Base-by-base conservation (phyloP, 148 eudicot species). In the Rhododendron molle region DNA sequence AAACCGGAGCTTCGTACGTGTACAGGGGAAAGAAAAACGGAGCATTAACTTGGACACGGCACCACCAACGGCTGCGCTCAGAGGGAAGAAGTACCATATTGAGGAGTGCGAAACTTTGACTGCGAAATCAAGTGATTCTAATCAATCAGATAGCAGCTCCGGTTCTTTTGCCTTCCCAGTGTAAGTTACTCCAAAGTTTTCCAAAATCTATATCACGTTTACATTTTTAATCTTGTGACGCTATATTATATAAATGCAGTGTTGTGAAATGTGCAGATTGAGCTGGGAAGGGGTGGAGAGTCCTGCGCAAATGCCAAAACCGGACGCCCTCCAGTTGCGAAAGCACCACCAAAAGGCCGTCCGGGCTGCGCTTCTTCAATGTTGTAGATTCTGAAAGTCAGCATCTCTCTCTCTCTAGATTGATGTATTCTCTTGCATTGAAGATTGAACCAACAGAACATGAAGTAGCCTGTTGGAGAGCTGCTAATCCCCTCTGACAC, bases 81-180 rank as follows among this genome's bases (percentile, higher is more conserved):
- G 88, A 83, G 82, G 83, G 90, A 76, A 79, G 77, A 83, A n/a
- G n/a, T n/a, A 80, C 69, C 83, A 86, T 82, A 76, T 49, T 81
- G 83, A 82, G 23, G 88, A 67, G 78, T 79, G 86, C 28, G 76
- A 85, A 85, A 83, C 46, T 56, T 32, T 74, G 88, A 88, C 92
- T 65, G 89, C 85, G 69, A 88, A 91, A 74, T 89, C 91, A 56
- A 88, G 88, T 58, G 87, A 86, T 49, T 91, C 94, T 62, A 85
- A 84, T 85, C 73, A 82, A 44, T 90, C 95, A 3, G 83, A 81
- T 72, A 86, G 81, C 60, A 91, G 93, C 86, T 78, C 91, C 43
- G 83, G 89, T 84, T 94, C 97, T 12, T 94, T 94, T 86, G 90
- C 93, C 83, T 94, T 94, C 87, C 97, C 97, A 71, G 93, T 88